Evolutionary conservation across 116 monocot species (phyloP), one percentile per base, ranked within the genome.

Genomic region (Thalassia testudinum): DNA sequence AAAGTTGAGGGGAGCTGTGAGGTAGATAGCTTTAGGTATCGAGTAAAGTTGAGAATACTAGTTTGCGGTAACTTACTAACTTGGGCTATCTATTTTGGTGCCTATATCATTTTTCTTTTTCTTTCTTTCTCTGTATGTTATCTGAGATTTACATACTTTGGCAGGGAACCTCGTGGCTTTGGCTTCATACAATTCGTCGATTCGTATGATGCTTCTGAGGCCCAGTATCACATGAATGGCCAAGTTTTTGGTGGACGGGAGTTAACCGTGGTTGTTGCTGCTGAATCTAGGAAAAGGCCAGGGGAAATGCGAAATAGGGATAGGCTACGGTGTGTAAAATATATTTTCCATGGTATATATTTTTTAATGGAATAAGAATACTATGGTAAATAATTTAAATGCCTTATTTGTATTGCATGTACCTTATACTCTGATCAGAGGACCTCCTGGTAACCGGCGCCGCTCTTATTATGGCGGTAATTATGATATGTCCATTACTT

Each of bases 121-220:
- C 8, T 26, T 24, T 18, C 24, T 71, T 7, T 45, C 15, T 7
- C 15, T 45, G 45, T 13, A 40, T 45, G 30, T 5, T 5, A 5
- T 34, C 30, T 34, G 30, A 34, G 6, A 34, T 34, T 34, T 34
- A 10, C 10, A 34, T 34, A 34, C 10, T 34, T 10, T 34, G 30
- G 64, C 82, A 93, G 93, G 63, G 84, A 87, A 25, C 87, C 93
- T 13, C 67, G 87, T n/a, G 93, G 87, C 1, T 93, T 93, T 81
- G 93, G 76, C 40, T 93, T 93, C 60, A 80, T 93, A 62, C 70
- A 93, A 56, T 93, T 78, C 56, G 71, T 93, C 56, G 87, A 87
- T 59, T 66, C 87, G 37, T 73, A 69, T 54, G 93, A 93, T 75
- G 93, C 93, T 11, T 68, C 84, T 3, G 93, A 93, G 53, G 93